Evolutionary conservation across 768 basidiomycete species (phyloP).

Genomic region (Lactarius hatsudake): DNA sequence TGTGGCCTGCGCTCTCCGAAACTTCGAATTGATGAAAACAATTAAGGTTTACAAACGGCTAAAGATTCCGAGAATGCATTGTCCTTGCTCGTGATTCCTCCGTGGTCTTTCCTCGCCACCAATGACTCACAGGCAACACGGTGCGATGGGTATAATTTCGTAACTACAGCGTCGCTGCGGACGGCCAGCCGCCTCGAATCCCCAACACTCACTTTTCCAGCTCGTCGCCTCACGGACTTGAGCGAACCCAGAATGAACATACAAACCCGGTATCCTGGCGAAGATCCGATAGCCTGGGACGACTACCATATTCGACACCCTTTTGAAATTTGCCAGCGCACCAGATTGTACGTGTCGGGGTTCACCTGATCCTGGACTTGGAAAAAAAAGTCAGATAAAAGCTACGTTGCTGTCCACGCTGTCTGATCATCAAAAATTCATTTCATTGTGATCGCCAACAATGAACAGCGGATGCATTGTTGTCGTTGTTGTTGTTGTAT

Average conservation of each 20-base stretch:
- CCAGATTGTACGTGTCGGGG: constrained; percentile 7
- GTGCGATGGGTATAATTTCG: constrained; percentile 1
- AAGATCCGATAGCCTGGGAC: constrained; percentile 11
- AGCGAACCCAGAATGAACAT: constrained; percentile 17
- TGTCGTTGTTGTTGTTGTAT: background rate
- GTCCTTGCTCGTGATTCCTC: constrained; percentile 1
- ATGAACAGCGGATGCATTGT: background rate
- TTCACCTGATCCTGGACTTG: constrained; percentile 15
- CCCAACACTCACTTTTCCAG: constrained; percentile 16
- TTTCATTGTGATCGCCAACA: constrained; percentile 5
- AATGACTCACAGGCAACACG: background rate
- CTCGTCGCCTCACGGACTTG: constrained; percentile 16
- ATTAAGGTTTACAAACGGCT: constrained; percentile 6
- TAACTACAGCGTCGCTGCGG: background rate
- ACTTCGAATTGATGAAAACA: constrained; percentile 1
- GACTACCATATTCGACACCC: constrained; percentile 15
- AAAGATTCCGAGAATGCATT: constrained; percentile 8
- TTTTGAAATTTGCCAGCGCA: constrained; percentile 26
- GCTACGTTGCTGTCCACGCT: background rate
- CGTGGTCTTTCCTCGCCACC: background rate
- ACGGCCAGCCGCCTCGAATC: background rate
- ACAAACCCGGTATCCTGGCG: constrained; percentile 18
- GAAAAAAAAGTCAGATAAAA: background rate
- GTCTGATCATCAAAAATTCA: background rate
- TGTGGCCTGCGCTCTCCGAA: background rate